Evolutionary conservation across 148 eudicot genomes (phyloP).

Genomic region (Camellia lanceoleosa): DNA sequence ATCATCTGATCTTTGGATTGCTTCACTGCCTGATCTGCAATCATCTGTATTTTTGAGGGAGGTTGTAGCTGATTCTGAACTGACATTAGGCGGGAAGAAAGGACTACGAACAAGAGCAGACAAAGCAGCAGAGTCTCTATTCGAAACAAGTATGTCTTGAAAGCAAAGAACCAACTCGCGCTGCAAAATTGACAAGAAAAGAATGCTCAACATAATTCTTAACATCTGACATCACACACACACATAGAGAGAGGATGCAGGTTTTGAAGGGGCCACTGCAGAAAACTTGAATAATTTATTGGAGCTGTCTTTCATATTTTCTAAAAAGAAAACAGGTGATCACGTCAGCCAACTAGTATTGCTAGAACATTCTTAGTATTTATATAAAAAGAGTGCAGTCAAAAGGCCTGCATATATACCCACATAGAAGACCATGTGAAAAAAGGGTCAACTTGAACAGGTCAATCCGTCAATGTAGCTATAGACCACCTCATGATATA

Average conservation of each 20-base stretch:
- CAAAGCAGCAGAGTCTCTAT: constrained; percentile 51
- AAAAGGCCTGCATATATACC: background rate
- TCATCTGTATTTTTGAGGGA: constrained; percentile 60
- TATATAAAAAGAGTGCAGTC: background rate
- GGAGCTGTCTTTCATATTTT: background rate
- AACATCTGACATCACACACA: background rate
- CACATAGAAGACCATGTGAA: background rate
- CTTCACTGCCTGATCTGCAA: constrained; percentile 74
- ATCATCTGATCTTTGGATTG: constrained; percentile 83
- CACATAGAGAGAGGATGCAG: background rate
- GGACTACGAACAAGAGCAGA: constrained; percentile 61
- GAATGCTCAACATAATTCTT: background rate
- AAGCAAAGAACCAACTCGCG: constrained; percentile 84
- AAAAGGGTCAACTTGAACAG: background rate
- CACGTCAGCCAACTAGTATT: background rate
- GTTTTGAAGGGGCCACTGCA: too few species aligned
- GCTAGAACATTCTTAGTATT: background rate
- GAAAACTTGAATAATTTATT: too few species aligned
- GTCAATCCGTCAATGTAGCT: background rate
- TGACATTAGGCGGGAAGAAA: constrained; percentile 60
- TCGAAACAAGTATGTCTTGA: constrained; percentile 70
- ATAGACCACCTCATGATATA: background rate
- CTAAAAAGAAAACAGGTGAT: background rate
- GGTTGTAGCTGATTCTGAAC: constrained; percentile 96
- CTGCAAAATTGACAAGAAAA: constrained; percentile 44